A percentile compares a stretch with the other conserved stretches of the same genome.
phyloP scores from a whole-genome alignment of 805 yeast species.

The Clavispora carvajalis region DNA sequence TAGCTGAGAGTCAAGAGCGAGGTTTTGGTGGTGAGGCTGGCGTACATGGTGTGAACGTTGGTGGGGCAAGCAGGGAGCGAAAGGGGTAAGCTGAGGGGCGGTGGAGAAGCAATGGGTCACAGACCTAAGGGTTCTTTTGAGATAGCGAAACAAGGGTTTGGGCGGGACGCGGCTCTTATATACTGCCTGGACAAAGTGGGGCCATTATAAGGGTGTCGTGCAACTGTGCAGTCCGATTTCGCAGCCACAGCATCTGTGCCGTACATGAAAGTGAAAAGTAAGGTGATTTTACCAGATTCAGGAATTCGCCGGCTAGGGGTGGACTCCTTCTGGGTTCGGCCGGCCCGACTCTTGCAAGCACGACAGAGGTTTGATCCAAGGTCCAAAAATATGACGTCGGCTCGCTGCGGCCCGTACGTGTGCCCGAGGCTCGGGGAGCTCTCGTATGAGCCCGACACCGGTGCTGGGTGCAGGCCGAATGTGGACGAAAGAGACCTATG shows the following conservation, averaged over 20 bases:
- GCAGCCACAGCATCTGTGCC: slow-evolving; percentile 11
- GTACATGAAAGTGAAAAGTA: neutral
- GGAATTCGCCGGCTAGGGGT: too few species aligned
- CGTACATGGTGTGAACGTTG: slow-evolving; percentile 15
- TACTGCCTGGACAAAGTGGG: slow-evolving; percentile 3
- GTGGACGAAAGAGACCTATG: neutral
- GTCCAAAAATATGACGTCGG: too few species aligned
- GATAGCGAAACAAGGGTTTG: neutral
- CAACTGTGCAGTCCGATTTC: slow-evolving; percentile 6
- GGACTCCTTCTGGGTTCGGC: too few species aligned
- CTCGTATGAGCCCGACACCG: neutral
- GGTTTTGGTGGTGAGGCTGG: slow-evolving; percentile 20
- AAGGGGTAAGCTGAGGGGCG: neutral
- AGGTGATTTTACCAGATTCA: too few species aligned
- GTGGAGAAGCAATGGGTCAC: neutral
- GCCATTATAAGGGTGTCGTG: slow-evolving; percentile 6
- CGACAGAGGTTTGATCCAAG: too few species aligned
- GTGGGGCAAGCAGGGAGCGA: neutral
- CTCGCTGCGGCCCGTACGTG: too few species aligned
- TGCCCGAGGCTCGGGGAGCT: neutral
- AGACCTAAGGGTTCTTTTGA: neutral
- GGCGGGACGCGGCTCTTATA: neutral
- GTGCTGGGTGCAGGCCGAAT: neutral
- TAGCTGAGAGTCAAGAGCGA: slow-evolving; percentile 32
- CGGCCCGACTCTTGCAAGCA: too few species aligned